phyloP scores from a whole-genome alignment of 2,329 filamentous ascomycete species.

The Neofusicoccum kwambonambiense region DNA sequence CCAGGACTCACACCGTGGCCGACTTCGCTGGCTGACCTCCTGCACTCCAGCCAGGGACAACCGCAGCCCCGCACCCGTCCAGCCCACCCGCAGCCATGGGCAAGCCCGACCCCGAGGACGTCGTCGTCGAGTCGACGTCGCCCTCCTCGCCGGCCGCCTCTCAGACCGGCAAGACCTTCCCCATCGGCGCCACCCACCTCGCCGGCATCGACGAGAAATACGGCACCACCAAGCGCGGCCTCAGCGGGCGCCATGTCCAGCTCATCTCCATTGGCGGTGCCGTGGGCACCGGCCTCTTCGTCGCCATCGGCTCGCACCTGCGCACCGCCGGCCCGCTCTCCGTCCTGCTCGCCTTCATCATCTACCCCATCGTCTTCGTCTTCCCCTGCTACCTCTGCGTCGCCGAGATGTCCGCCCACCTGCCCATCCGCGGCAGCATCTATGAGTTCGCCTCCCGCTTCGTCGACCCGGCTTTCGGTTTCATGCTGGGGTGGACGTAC shows the following conservation, averaged over 20 bases:
- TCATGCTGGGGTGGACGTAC: slow-evolving; percentile 15
- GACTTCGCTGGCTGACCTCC: not conserved
- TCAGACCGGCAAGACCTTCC: not conserved
- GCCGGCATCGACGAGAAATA: slow-evolving; percentile 7
- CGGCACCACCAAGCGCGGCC: slow-evolving; percentile 11
- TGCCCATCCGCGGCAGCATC: slow-evolving; percentile 70
- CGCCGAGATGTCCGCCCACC: slow-evolving; percentile 27
- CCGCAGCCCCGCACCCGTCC: no score
- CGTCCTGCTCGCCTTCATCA: slow-evolving; percentile 21
- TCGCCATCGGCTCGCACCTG: slow-evolving; percentile 6
- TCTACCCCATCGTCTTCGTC: slow-evolving; percentile 27
- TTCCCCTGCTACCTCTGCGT: slow-evolving; percentile 22
- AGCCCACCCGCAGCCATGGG: not conserved
- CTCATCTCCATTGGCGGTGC: slow-evolving; percentile 15
- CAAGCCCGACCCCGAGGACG: slow-evolving; percentile 8
- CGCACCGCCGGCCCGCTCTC: slow-evolving; percentile 26
- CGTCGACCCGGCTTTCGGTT: slow-evolving; percentile 10
- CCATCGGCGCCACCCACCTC: not conserved
- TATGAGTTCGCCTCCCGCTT: slow-evolving; percentile 72
- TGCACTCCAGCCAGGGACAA: no score
- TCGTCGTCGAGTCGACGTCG: not conserved
- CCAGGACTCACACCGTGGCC: not conserved
- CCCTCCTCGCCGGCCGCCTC: not conserved
- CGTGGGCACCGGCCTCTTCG: slow-evolving; percentile 14
- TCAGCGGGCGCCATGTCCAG: slow-evolving; percentile 12